Base-by-base conservation (phyloP, 164 flowering plant genomes). In the Magnolia officinalis region DNA sequence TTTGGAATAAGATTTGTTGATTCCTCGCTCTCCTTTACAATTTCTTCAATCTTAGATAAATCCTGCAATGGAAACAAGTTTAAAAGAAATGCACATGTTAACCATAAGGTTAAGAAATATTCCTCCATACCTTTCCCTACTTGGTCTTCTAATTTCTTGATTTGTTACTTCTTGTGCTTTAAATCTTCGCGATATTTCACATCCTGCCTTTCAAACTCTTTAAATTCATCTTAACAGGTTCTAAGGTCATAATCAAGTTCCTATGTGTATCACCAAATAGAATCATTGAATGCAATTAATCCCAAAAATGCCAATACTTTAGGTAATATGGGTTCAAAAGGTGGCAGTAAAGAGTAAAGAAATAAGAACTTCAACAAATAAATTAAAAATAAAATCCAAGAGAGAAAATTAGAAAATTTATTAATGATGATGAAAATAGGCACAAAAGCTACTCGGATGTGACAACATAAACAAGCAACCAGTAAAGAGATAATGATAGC, bases 121-220 rank as follows among this genome's bases (percentile, higher is more conserved):
- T 64, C 74, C 61, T 37, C 31, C 84, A 14, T 83, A 91, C 98
- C 89, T 89, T 95, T 72, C 84, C 92, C 80, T 88, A 67, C 83
- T 94, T 96, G 31, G 1, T 94, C 99, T 9, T 89, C 90, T 37
- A 94, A 87, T 84, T 94, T 96, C 83, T 91, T 93, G 50, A 90
- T 84, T 84, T 89, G 91, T 73, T 91, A 95, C 82, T 91, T 92
- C 86, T 80, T 80, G 84, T 94, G 96, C 85, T 92, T 94, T 50
- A 89, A 78, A 85, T 91, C 97, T 81, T 96, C 98, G 26, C 92
- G 82, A 63, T 90, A 81, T 78, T 96, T 92, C 69, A 93, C 86
- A 85, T 94, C 97, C 86, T 90, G 97, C 85, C 98, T 89, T 82
- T 94, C 99, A 85, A 96, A 96, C 74, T 94, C 97, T 81, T 92